phyloP scores from a whole-genome alignment of 805 yeast species.

The Sungouiozyma ichnusensis region DNA sequence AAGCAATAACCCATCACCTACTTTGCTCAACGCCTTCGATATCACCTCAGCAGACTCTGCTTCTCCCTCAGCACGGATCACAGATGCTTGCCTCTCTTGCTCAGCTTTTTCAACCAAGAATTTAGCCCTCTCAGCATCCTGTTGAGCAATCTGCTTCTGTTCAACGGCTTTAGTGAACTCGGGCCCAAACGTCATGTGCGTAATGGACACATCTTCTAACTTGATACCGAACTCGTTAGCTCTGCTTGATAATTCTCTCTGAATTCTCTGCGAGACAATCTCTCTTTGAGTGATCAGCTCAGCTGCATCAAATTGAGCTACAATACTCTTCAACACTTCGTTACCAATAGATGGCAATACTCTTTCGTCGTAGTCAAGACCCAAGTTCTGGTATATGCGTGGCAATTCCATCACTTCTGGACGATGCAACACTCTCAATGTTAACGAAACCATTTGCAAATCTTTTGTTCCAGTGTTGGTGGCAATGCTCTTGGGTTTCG shows the following conservation, averaged over 20 bases:
- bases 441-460: slow-evolving; percentile 87
- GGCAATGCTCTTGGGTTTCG: slow-evolving; percentile 88
- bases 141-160: slow-evolving; percentile 98
- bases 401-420: slow-evolving; percentile 85
- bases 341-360: slow-evolving; percentile 89
- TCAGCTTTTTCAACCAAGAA: slow-evolving; percentile 91
- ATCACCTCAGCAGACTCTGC: slow-evolving; percentile 97
- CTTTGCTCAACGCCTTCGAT: slow-evolving; percentile 82
- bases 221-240: slow-evolving; percentile 83
- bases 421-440: slow-evolving; percentile 85
- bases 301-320: slow-evolving; percentile 92
- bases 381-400: slow-evolving; percentile 77
- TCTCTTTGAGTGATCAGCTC: slow-evolving; percentile 96
- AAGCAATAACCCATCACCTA: slow-evolving; percentile 90
- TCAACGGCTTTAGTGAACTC: slow-evolving; percentile 98
- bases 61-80: slow-evolving; percentile 97
- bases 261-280: slow-evolving; percentile 78
- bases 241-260: slow-evolving; percentile 72
- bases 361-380: slow-evolving; percentile 90
- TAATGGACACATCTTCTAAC: slow-evolving; percentile 93
- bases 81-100: slow-evolving; percentile 90
- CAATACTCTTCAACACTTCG: slow-evolving; percentile 80
- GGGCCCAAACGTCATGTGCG: slow-evolving; percentile 93
- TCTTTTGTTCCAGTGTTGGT: slow-evolving; percentile 96
- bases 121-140: slow-evolving; percentile 95